A percentile compares a stretch with the other conserved stretches of the same genome.
Evolutionary conservation across 768 basidiomycete species (phyloP).

Genomic region (Pleurotus salmoneostramineus): DNA sequence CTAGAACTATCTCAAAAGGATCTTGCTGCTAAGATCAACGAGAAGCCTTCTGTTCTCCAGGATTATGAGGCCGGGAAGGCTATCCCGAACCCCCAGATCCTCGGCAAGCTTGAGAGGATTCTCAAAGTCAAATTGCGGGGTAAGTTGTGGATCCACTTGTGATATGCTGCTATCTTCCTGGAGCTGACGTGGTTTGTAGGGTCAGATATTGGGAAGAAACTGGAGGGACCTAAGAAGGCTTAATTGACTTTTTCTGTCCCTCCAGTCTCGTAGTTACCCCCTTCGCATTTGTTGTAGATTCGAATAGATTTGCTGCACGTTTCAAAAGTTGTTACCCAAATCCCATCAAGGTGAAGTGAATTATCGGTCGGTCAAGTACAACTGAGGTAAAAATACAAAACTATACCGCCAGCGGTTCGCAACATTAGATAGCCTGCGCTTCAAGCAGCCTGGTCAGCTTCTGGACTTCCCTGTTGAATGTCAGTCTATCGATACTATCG

Average conservation of each 20-base stretch:
- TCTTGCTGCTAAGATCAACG: slow-evolving; percentile 88
- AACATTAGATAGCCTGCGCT: not conserved
- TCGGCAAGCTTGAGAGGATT: slow-evolving; percentile 82
- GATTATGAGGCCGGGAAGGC: slow-evolving; percentile 90
- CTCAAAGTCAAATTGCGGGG: slow-evolving; percentile 90
- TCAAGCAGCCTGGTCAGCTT: not conserved
- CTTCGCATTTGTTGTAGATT: slow-evolving; percentile 16
- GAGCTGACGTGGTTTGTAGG: slow-evolving; percentile 33
- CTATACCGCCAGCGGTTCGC: not conserved
- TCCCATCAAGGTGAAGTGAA: not conserved
- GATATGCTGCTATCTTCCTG: not conserved
- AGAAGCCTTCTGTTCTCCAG: slow-evolving; percentile 83
- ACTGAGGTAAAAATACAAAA: not conserved
- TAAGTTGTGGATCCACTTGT: slow-evolving; percentile 24
- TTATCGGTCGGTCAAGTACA: too few species aligned
- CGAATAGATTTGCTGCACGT: slow-evolving; percentile 15
- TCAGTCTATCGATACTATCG: not conserved
- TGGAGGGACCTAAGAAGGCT: slow-evolving; percentile 75
- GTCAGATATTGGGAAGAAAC: slow-evolving; percentile 80
- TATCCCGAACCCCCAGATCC: slow-evolving; percentile 81
- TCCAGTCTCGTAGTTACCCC: slow-evolving; percentile 23
- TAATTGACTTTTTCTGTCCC: slow-evolving; percentile 35
- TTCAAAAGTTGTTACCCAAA: not conserved
- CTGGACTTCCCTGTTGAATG: not conserved
- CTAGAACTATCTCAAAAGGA: slow-evolving; percentile 88